Percentiles rank a stretch among this genome's conserved stretches.
These are phyloP conservation scores for Phytophthora podocarpi DNA, from an alignment of 352 stramenopile species.

Conservation along the genomic window DNA sequence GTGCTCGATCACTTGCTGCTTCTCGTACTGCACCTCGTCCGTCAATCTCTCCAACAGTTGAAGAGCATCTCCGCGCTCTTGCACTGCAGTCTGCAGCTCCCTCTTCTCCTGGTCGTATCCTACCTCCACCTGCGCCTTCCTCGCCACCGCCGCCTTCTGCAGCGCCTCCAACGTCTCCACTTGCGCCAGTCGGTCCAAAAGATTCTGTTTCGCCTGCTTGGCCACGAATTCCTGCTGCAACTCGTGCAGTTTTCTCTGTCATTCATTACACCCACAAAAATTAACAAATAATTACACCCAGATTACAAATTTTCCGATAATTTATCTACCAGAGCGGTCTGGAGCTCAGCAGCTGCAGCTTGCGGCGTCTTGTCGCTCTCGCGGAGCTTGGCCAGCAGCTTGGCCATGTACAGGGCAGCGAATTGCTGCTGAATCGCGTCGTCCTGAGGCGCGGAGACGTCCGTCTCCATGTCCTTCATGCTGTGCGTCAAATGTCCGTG, in stretches of 20 bases:
- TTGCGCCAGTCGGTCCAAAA: constrained; percentile 78
- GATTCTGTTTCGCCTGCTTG: constrained; percentile 74
- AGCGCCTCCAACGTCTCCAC: constrained; percentile 54
- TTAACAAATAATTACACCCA: no score
- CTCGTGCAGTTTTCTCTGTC: constrained; percentile 44
- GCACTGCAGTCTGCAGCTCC: constrained; percentile 49
- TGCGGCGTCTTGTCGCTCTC: constrained; percentile 31
- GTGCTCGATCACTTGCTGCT: constrained; percentile 51
- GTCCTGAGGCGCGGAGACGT: neutral
- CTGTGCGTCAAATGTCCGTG: neutral
- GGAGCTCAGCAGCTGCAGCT: constrained; percentile 25
- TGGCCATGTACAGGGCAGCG: constrained; percentile 49
- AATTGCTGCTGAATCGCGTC: constrained; percentile 38
- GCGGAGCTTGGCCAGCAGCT: constrained; percentile 35
- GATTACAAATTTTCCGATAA: neutral
- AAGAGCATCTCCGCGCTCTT: constrained; percentile 48
- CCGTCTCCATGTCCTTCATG: neutral
- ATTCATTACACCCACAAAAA: neutral
- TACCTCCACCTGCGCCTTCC: constrained; percentile 34
- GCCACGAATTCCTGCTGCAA: constrained; percentile 60
- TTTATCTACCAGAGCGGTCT: constrained; percentile 32
- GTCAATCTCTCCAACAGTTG: constrained; percentile 46
- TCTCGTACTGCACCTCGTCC: constrained; percentile 55
- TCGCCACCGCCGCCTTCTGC: constrained; percentile 21
- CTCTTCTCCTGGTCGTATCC: constrained; percentile 44